Conservation (phyloP, 805 yeast species). For the Kuraishia ogatae region DNA sequence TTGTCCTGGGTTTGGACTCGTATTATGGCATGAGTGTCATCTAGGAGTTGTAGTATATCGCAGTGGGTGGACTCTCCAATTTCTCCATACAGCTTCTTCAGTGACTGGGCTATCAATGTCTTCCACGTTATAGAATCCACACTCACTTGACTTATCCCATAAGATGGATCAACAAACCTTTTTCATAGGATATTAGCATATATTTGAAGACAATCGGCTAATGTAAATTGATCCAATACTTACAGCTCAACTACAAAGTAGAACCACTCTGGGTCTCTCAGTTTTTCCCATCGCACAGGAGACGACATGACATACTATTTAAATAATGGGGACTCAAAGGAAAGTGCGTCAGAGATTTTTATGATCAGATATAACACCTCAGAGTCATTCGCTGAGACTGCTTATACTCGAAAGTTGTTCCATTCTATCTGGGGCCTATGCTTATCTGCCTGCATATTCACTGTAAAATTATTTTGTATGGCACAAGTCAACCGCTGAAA, state of each 20-base stretch:
- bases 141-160: not conserved
- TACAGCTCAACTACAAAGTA: conserved; percentile 9
- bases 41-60: conserved; percentile 12
- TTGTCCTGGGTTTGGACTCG: conserved; percentile 16
- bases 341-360: too few species aligned
- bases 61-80: conserved; percentile 18
- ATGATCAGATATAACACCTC: too few species aligned
- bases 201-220: not conserved
- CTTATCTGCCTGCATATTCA: not conserved
- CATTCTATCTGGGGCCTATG: not conserved
- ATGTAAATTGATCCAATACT: conserved; percentile 1
- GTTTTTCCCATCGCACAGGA: not conserved
- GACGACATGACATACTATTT: not conserved
- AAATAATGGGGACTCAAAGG: too few species aligned
- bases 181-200: not conserved
- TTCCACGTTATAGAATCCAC: conserved; percentile 18
- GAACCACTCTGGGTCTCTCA: conserved; percentile 10
- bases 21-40: conserved; percentile 8
- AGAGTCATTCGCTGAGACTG: too few species aligned
- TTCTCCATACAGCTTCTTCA: conserved; percentile 16
- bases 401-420: too few species aligned
- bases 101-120: conserved; percentile 11
- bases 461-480: not conserved
- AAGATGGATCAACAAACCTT: not conserved
- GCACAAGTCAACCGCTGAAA: not conserved